Base-by-base conservation (phyloP, 2,329 filamentous ascomycete species). In the Penicillium sp. region DNA sequence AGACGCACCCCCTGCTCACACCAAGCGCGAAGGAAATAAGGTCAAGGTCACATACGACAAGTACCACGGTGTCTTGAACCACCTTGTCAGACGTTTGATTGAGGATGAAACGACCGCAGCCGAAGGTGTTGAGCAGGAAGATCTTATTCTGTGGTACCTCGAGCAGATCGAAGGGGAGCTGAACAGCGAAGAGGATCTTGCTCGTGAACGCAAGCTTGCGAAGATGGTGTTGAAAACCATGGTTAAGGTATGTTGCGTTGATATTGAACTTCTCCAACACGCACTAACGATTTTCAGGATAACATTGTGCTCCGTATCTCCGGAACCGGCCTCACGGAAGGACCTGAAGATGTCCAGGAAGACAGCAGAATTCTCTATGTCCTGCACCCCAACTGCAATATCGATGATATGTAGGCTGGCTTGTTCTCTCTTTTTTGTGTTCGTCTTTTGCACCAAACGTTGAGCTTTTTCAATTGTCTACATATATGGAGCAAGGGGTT, bases 11-110 rank as follows among this genome's bases (percentile, higher is more conserved):
- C 5, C 65, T 67, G 32, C 62, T 66, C n/a, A 67, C 58, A 51
- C 58, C 49, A 61, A 69, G 56, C 73, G 74, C 32, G 69, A 65
- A 52, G 77, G 79, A 46, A 79, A 81, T 63, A 92, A 88, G 76
- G 94, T 90, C 50, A 94, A 92, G 67, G 93, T 99, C 69, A 95
- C 92, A 3, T 95, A 95, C 67, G 93, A 97, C 67, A 94, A 96
- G 74, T 99, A 96, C 75, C 89, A 93, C 71, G 83, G 84, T 67
- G 96, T 97, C 72, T 84, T 96, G 55, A 96, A 96, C 71, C 76
- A 90, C 67, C 80, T 99, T 44, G 89, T 97, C 29, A 84, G 87
- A 62, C 86, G 88, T 22, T 86, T 99, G 65, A 90, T 88, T 64
- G 88, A 93, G 51, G 91, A 96, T 66, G 92, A 97, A 74, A 73